Conservation (phyloP, 2,329 filamentous ascomycete genomes). For the Penicillium sp. region DNA sequence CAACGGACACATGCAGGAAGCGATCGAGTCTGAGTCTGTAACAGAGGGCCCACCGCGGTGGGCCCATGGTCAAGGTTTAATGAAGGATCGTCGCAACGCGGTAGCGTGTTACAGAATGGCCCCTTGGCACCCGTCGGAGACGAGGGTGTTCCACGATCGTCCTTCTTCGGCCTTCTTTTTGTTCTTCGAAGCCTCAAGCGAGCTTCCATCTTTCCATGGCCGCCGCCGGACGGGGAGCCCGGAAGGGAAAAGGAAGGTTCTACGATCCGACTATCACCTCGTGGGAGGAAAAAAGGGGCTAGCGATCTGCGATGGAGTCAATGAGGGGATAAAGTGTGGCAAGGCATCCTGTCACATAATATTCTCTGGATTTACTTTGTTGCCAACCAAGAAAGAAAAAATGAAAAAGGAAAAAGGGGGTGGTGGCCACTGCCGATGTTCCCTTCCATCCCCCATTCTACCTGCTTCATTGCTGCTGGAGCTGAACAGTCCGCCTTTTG, state of each 20-base stretch:
- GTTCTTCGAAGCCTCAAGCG: slow-evolving; percentile 26
- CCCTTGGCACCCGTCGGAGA: slow-evolving; percentile 33
- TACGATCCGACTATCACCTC: slow-evolving; percentile 11
- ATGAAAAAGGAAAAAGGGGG: slow-evolving; percentile 7
- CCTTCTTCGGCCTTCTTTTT: slow-evolving; percentile 19
- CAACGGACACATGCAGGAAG: slow-evolving; percentile 12
- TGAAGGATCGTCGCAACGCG: slow-evolving; percentile 41
- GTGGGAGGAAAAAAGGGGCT: slow-evolving; percentile 1
- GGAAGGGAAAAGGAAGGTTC: slow-evolving; percentile 20
- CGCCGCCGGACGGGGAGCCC: slow-evolving; percentile 5
- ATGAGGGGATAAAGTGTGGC: slow-evolving; percentile 4
- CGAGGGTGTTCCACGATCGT: slow-evolving; percentile 24
- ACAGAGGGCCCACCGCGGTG: slow-evolving; percentile 21
- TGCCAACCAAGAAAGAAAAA: not conserved
- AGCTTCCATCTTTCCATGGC: slow-evolving; percentile 18
- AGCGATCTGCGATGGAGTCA: slow-evolving; percentile 16
- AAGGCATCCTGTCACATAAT: slow-evolving; percentile 1
- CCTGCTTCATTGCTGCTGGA: not conserved
- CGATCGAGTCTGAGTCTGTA: slow-evolving; percentile 28
- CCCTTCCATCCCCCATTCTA: not conserved
- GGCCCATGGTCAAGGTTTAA: slow-evolving; percentile 39
- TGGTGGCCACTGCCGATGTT: slow-evolving; percentile 6
- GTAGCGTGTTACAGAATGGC: slow-evolving; percentile 35
- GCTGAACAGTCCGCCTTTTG: not conserved
- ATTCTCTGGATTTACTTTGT: too few relatives aligned